phyloP scores from a whole-genome alignment of 148 eudicot species.

The Fagopyrum homotropicum region DNA sequence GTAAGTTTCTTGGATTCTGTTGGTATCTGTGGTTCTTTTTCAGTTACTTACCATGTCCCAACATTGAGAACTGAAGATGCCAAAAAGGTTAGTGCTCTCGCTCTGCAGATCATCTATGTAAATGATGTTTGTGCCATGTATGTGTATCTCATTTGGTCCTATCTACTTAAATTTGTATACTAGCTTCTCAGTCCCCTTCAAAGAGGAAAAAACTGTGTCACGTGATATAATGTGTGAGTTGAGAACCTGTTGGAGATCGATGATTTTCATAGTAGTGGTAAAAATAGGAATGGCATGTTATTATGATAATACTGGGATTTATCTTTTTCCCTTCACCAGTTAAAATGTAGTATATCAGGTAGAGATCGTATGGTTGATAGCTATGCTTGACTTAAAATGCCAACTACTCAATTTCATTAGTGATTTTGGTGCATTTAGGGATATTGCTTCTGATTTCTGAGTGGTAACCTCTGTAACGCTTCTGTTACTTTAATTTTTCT shows the following conservation, averaged over 20 bases:
- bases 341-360: background rate
- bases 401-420: background rate
- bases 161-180: background rate
- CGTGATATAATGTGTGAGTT: background rate
- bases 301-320: no score
- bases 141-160: background rate
- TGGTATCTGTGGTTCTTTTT: slow-evolving; percentile 80
- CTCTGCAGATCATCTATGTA: background rate
- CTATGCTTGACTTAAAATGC: background rate
- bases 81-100: slow-evolving; percentile 43
- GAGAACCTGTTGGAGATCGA: background rate
- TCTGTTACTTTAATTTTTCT: background rate
- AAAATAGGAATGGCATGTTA: slow-evolving; percentile 1
- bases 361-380: background rate
- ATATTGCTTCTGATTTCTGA: background rate
- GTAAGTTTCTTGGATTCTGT: slow-evolving; percentile 73
- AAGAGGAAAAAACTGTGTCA: background rate
- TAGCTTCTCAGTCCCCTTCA: background rate
- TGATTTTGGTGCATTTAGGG: background rate
- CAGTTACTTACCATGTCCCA: slow-evolving; percentile 84
- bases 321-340: background rate
- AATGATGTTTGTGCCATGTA: background rate
- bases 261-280: background rate
- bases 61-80: slow-evolving; percentile 82
- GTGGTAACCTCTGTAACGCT: background rate